phyloP scores from a whole-genome alignment of 306 rosid species.

The Mimosa pudica region DNA sequence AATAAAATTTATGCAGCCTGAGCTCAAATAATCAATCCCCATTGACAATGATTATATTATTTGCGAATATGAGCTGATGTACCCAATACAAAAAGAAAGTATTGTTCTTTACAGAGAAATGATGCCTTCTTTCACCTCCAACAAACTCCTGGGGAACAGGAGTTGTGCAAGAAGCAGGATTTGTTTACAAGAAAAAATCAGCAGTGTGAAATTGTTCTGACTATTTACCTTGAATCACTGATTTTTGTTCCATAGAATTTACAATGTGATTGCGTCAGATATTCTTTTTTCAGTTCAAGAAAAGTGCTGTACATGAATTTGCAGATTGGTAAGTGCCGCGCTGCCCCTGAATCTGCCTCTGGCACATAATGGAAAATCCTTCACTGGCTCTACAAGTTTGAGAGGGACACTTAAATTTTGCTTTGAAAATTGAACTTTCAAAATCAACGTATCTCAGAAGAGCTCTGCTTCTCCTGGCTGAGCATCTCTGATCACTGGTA shows the following conservation, averaged over 20 bases:
- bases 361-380: slow-evolving; percentile 54
- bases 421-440: slow-evolving; percentile 46
- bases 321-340: slow-evolving; percentile 53
- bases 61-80: background rate
- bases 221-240: slow-evolving; percentile 27
- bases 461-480: slow-evolving; percentile 48
- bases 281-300: slow-evolving; percentile 46
- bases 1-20: background rate
- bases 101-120: background rate
- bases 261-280: slow-evolving; percentile 19
- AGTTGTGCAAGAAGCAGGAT: slow-evolving; percentile 19
- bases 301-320: slow-evolving; percentile 55
- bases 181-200: background rate
- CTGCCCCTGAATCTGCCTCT: slow-evolving; percentile 58
- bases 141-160: background rate
- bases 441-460: slow-evolving; percentile 48
- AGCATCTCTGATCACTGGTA: slow-evolving; percentile 47
- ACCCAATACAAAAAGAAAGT: background rate
- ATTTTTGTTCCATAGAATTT: slow-evolving; percentile 13
- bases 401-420: slow-evolving; percentile 47
- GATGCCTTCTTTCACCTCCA: background rate
- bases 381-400: slow-evolving; percentile 55
- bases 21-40: background rate
- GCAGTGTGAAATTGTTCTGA: slow-evolving; percentile 18
- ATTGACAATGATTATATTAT: slow-evolving; percentile 2